Evolutionary conservation across 108 stramenopile species (phyloP), one percentile per base, ranked within the genome.

Genomic region (Fistulifera pelliculosa): DNA sequence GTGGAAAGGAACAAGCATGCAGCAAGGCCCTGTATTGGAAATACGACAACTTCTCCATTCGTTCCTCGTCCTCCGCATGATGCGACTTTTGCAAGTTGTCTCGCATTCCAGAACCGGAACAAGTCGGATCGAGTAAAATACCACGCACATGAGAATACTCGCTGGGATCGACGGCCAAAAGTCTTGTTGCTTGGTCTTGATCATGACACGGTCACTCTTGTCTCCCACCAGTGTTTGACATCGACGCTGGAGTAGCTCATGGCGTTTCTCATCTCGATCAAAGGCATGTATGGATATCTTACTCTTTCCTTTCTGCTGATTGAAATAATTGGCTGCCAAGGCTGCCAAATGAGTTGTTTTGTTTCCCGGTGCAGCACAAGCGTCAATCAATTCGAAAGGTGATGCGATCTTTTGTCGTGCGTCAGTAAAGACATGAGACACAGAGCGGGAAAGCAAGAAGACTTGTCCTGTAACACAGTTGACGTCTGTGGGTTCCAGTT

Each of bases 311-410:
- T 53, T 38, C 14, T 13, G 45, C 48, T 65, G 3, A 8, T 45
- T 45, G 44, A 4, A 3, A 35, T 35, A 35, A 35, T 51, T 27
- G 52, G 16, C 39, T 18, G 95, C 47, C 42, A 95, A 56, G 12
- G 96, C 77, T n/a, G 97, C 96, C 49, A 95, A 77, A 71, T 99
- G 99, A 54, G 85, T 81, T 15, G 99, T 98, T 64, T 99, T 99
- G 65, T 98, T 99, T 0, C 99, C 99, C 1, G 99, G 99, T 24
- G 99, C 97, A 13, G 97, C 92, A 64, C 96, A 97, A n/a, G 99
- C 99, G 70, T 99, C 99, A 31, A 99, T 75, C 17, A 75, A 77
- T 12, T 40, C 26, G 57, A 64, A 69, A 1, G 84, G 84, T 57
- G 83, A 73, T 6, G 6, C 6, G 31, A 35, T 35, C 31, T 35